A percentile compares a stretch with the other conserved stretches of the same genome.
These are phyloP conservation scores for Paecilomyces variotii DNA, from an alignment of 2,329 filamentous ascomycete species.

Conservation along the genomic window DNA sequence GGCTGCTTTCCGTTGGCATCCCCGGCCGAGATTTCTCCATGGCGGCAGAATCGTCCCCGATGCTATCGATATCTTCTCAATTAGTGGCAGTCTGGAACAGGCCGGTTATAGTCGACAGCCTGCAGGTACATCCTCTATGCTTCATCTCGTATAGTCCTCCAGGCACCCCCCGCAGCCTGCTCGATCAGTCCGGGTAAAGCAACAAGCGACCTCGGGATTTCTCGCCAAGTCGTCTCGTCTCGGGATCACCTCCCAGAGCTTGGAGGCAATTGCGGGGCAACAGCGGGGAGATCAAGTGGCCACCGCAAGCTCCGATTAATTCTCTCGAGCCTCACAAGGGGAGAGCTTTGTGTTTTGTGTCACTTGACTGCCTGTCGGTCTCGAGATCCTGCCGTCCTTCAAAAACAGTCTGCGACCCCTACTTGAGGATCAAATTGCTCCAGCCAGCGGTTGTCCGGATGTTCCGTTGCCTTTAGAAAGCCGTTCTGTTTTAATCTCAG, in stretches of 20 bases:
- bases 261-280: conserved; percentile 3
- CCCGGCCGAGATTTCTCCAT: neutral
- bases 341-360: neutral
- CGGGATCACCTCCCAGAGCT: neutral
- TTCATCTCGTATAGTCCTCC: neutral
- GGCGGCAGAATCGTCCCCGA: neutral
- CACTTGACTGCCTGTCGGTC: neutral
- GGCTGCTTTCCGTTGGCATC: neutral
- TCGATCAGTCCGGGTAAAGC: neutral
- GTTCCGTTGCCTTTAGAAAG: neutral
- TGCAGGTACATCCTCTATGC: neutral
- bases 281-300: conserved; percentile 3
- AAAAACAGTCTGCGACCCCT: neutral
- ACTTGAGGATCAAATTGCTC: neutral
- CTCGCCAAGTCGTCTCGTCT: neutral
- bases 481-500: neutral
- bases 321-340: neutral
- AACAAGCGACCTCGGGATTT: neutral
- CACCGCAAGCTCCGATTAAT: conserved; percentile 1
- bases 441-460: neutral
- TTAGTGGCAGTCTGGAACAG: neutral
- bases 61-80: neutral
- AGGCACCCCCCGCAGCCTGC: neutral
- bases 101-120: neutral
- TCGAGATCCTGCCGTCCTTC: neutral